phyloP scores from a whole-genome alignment of 495 filamentous ascomycete genomes.

The Penicillium manginii region DNA sequence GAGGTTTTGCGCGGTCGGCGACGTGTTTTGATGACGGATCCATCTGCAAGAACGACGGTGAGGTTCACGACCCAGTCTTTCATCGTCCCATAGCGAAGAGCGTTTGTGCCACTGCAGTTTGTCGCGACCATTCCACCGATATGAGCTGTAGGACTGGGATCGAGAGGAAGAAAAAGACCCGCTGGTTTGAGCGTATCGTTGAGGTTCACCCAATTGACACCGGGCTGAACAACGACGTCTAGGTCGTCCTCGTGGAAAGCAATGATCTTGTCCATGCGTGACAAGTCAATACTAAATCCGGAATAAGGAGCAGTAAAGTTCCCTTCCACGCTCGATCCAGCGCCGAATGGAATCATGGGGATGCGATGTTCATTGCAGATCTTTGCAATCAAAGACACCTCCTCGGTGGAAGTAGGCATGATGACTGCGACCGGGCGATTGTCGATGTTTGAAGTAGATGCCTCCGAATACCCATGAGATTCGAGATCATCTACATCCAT shows the following conservation, averaged over 20 bases:
- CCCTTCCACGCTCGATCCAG: slow-evolving; percentile 84
- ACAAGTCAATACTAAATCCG: slow-evolving; percentile 88
- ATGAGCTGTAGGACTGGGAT: slow-evolving; percentile 72
- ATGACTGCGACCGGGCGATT: slow-evolving; percentile 79
- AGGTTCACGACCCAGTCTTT: slow-evolving; percentile 91
- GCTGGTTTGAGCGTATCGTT: slow-evolving; percentile 76
- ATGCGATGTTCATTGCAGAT: slow-evolving; percentile 82
- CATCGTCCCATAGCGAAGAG: slow-evolving; percentile 95
- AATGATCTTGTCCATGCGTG: slow-evolving; percentile 80
- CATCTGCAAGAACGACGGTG: slow-evolving; percentile 92
- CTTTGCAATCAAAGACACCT: slow-evolving; percentile 79
- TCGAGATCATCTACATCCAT: slow-evolving; percentile 78
- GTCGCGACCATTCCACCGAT: slow-evolving; percentile 98
- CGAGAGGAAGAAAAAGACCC: slow-evolving; percentile 88
- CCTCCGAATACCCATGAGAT: slow-evolving; percentile 85
- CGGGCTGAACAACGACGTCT: slow-evolving; percentile 90
- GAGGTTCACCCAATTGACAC: slow-evolving; percentile 87
- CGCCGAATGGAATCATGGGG: slow-evolving; percentile 84
- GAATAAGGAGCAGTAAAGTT: slow-evolving; percentile 87
- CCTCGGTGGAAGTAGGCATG: slow-evolving; percentile 76
- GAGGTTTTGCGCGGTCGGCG: slow-evolving; percentile 67
- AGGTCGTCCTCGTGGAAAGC: slow-evolving; percentile 83
- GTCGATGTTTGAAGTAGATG: slow-evolving; percentile 82
- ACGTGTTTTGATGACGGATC: slow-evolving; percentile 84
- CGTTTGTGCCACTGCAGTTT: slow-evolving; percentile 91